These are phyloP conservation scores for Globisporangium carolinianum DNA, from an alignment of 352 stramenopile species.

Conservation along the genomic window DNA sequence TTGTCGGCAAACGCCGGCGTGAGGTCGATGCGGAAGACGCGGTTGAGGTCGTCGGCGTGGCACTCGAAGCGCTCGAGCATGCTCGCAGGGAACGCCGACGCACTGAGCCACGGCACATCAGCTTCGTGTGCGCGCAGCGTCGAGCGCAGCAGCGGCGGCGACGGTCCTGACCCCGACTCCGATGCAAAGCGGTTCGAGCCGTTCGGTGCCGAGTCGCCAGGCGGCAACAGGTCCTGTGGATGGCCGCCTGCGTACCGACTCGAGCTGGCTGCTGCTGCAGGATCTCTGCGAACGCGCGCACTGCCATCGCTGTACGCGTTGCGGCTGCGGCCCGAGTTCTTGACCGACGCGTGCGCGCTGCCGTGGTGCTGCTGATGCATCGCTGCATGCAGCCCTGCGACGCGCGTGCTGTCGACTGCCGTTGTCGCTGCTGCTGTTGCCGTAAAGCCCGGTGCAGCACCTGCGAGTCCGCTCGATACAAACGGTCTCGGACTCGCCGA, in stretches of 20 bases:
- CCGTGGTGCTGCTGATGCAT: too few species aligned
- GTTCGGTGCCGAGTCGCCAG: not conserved
- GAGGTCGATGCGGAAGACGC: slow-evolving; percentile 60
- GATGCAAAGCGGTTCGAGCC: too few species aligned
- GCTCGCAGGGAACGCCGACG: slow-evolving; percentile 34
- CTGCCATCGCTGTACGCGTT: too few species aligned
- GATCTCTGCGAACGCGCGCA: not conserved
- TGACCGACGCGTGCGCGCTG: too few species aligned
- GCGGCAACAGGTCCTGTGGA: too few species aligned
- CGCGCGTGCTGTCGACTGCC: too few species aligned
- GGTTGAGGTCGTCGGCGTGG: slow-evolving; percentile 45
- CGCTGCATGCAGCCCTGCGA: too few species aligned
- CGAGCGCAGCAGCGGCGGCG: not conserved
- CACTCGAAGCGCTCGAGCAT: slow-evolving; percentile 54
- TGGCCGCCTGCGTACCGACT: too few species aligned
- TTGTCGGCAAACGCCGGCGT: slow-evolving; percentile 48
- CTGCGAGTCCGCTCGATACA: too few species aligned
- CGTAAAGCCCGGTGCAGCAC: too few species aligned
- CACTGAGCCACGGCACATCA: slow-evolving; percentile 50
- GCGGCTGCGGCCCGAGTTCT: too few species aligned
- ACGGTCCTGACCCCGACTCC: not conserved
- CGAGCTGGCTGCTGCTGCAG: not conserved
- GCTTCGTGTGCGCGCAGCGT: slow-evolving; percentile 9
- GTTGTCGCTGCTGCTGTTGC: not conserved
- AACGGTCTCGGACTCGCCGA: too few species aligned